phyloP scores from a whole-genome alignment of 257 asterid species.

The Nicotiana attenuata region DNA sequence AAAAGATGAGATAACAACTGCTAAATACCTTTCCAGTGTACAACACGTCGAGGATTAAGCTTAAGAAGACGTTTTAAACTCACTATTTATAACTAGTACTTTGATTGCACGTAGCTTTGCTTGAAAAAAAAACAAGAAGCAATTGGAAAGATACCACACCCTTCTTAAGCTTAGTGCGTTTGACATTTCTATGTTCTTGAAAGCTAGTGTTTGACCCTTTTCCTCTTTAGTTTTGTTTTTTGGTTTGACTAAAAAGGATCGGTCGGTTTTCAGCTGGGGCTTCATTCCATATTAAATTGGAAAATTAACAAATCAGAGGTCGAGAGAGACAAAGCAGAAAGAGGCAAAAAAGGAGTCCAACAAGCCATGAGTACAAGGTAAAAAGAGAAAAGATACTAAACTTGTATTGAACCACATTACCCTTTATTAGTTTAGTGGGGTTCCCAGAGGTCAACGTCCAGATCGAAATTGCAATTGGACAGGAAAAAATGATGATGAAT shows the following conservation, averaged over 20 bases:
- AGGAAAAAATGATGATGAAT: conserved; percentile 17
- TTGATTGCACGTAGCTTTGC: conserved; percentile 24
- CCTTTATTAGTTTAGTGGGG: neutral
- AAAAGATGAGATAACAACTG: neutral
- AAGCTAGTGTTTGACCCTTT: conserved; percentile 11
- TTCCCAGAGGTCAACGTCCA: conserved; percentile 23
- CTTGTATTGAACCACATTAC: conserved; percentile 10
- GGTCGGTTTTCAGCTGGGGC: conserved; percentile 14
- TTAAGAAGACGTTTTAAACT: conserved; percentile 5
- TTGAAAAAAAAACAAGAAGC: conserved; percentile 19
- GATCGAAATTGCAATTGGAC: conserved; percentile 13
- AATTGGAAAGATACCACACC: conserved; percentile 15
- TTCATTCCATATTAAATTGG: conserved; percentile 15
- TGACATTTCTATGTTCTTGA: conserved; percentile 17
- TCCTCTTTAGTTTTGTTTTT: conserved; percentile 10
- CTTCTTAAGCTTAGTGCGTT: conserved; percentile 11
- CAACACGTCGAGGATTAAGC: conserved; percentile 21
- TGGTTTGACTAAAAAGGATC: conserved; percentile 23
- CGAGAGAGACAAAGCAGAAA: conserved; percentile 7
- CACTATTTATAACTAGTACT: neutral
- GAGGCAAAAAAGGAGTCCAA: conserved; percentile 27
- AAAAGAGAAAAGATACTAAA: conserved; percentile 16
- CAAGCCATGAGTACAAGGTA: conserved; percentile 5
- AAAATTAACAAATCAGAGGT: conserved; percentile 20
- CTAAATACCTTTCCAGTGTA: neutral